Conservation (phyloP, 1,284 basidiomycete genomes). For the Fistulina hepatica region DNA sequence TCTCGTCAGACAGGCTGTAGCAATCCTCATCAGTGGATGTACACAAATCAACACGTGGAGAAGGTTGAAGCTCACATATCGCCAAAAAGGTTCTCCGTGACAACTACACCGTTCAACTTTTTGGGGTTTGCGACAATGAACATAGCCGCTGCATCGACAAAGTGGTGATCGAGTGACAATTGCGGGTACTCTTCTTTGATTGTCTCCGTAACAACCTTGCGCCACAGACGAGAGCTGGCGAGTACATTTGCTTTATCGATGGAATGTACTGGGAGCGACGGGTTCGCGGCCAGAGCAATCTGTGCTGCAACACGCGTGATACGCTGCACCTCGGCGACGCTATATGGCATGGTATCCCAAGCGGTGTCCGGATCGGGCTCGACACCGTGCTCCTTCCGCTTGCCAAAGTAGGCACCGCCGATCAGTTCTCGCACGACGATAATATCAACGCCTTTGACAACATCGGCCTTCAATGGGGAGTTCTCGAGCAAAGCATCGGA, state of each 20-base stretch:
- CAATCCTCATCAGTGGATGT: constrained; percentile 4
- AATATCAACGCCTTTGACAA: constrained; percentile 83
- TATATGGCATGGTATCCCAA: constrained; percentile 91
- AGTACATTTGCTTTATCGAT: constrained; percentile 99
- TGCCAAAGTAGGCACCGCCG: constrained; percentile 89
- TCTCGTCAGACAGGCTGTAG: constrained; percentile 84
- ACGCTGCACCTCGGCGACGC: constrained; percentile 82
- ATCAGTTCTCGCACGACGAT: constrained; percentile 95
- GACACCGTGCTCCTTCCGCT: constrained; percentile 79
- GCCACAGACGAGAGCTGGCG: constrained; percentile 90
- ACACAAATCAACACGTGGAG: constrained; percentile 1
- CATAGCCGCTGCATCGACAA: constrained; percentile 98
- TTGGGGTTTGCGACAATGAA: constrained; percentile 85
- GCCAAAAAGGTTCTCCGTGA: constrained; percentile 94
- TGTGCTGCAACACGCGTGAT: constrained; percentile 95
- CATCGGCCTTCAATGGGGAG: constrained; percentile 87
- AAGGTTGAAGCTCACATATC: constrained; percentile 64
- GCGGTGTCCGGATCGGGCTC: constrained; percentile 55
- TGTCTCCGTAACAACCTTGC: constrained; percentile 82
- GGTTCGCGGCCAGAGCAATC: constrained; percentile 76
- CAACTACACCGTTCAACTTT: constrained; percentile 91
- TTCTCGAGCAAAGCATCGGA: constrained; percentile 82
- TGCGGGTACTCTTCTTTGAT: constrained; percentile 80
- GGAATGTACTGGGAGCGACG: constrained; percentile 84
- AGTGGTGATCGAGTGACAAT: constrained; percentile 76